Conservation (phyloP, 768 basidiomycete species). For the Amyloporia xantha region DNA sequence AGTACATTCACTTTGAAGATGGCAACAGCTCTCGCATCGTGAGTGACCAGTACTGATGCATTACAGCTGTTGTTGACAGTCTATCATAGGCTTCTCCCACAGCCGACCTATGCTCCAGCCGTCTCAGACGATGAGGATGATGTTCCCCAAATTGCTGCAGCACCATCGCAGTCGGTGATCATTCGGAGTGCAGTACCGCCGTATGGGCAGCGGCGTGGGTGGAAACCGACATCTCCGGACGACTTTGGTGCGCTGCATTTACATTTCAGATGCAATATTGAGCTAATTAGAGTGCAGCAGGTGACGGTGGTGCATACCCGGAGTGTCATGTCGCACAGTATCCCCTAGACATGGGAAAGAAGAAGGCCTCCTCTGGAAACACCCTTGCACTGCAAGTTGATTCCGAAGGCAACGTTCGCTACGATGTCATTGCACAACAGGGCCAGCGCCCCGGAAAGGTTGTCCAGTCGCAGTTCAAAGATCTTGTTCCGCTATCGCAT, state of each 20-base stretch:
- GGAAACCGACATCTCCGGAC: slow-evolving; percentile 77
- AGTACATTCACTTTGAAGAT: no score
- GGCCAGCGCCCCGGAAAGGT: slow-evolving; percentile 83
- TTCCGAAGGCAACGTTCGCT: slow-evolving; percentile 91
- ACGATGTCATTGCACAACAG: slow-evolving; percentile 94
- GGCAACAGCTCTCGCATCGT: slow-evolving; percentile 73
- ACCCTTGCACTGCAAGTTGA: slow-evolving; percentile 97
- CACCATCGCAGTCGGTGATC: slow-evolving; percentile 35
- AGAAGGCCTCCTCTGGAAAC: slow-evolving; percentile 92
- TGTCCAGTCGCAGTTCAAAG: slow-evolving; percentile 95
- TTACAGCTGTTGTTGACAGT: background rate
- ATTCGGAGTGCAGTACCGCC: slow-evolving; percentile 58
- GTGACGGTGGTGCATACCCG: slow-evolving; percentile 83
- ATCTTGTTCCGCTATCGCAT: slow-evolving; percentile 87
- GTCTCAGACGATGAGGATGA: slow-evolving; percentile 59
- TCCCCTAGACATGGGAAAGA: slow-evolving; percentile 90
- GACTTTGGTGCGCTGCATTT: slow-evolving; percentile 65
- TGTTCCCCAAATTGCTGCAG: slow-evolving; percentile 22
- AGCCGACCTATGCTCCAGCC: slow-evolving; percentile 48
- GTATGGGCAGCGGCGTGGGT: slow-evolving; percentile 80
- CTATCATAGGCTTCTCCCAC: slow-evolving; percentile 61
- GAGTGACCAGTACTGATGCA: slow-evolving; percentile 36
- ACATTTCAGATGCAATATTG: slow-evolving; percentile 5
- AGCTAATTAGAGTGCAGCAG: slow-evolving; percentile 29
- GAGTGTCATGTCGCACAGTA: slow-evolving; percentile 98